phyloP scores from a whole-genome alignment of 768 basidiomycete species.

The Naganishia kalamii region DNA sequence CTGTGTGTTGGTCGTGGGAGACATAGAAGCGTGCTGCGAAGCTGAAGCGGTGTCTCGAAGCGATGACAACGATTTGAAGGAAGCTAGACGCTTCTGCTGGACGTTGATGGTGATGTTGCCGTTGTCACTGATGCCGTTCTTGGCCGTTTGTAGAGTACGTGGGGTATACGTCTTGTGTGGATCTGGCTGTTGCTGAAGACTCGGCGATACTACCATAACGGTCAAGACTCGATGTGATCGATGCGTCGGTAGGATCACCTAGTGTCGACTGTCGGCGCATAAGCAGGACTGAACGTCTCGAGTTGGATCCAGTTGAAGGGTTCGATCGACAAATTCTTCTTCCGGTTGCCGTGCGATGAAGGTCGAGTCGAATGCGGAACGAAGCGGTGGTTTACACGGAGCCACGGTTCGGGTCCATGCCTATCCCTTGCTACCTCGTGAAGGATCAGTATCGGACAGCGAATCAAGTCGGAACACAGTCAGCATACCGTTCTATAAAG shows the following conservation, averaged over 20 bases:
- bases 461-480: too few relatives aligned
- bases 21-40: slow-evolving; percentile 4
- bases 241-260: background rate
- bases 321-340: too few relatives aligned
- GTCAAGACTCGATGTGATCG: background rate
- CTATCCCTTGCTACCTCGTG: too few relatives aligned
- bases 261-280: background rate
- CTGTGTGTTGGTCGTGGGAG: background rate
- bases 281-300: background rate
- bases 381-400: too few relatives aligned
- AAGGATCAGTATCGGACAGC: too few relatives aligned
- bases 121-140: background rate
- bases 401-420: too few relatives aligned
- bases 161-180: background rate
- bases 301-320: too few relatives aligned
- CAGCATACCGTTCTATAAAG: too few relatives aligned
- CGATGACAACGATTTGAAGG: background rate
- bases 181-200: background rate
- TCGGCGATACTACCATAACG: slow-evolving; percentile 12
- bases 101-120: background rate
- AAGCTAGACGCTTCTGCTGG: background rate
- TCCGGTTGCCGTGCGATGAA: too few relatives aligned
- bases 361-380: too few relatives aligned
- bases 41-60: background rate
- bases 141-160: background rate